These are phyloP conservation scores for Starmerella sp. DNA, from an alignment of 805 yeast genomes.

Conservation along the genomic window DNA sequence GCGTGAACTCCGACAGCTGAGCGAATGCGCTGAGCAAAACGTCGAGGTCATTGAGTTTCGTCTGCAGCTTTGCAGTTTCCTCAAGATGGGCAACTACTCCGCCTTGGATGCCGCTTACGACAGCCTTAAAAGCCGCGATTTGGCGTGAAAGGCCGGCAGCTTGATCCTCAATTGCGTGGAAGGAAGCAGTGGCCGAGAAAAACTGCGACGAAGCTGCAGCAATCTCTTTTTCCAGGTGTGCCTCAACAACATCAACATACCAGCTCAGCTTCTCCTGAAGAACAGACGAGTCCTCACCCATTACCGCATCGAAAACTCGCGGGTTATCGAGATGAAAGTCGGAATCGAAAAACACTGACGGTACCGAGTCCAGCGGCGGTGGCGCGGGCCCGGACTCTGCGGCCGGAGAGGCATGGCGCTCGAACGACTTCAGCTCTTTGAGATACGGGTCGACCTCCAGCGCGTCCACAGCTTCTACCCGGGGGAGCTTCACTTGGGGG, in stretches of 20 bases:
- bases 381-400: slow-evolving; percentile 5
- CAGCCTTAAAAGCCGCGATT: slow-evolving; percentile 37
- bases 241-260: slow-evolving; percentile 76
- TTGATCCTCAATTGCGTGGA: slow-evolving; percentile 44
- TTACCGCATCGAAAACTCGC: slow-evolving; percentile 62
- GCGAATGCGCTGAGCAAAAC: slow-evolving; percentile 38
- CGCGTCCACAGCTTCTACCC: slow-evolving; percentile 37
- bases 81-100: slow-evolving; percentile 15
- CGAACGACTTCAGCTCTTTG: slow-evolving; percentile 32
- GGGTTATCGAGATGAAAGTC: slow-evolving; percentile 82
- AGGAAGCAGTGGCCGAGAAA: slow-evolving; percentile 71
- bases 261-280: slow-evolving; percentile 67
- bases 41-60: slow-evolving; percentile 33
- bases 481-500: slow-evolving; percentile 62
- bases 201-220: slow-evolving; percentile 76
- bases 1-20: slow-evolving; percentile 32
- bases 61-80: slow-evolving; percentile 10
- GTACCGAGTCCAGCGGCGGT: slow-evolving; percentile 37
- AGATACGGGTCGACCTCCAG: slow-evolving; percentile 38
- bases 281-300: slow-evolving; percentile 42
- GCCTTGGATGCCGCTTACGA: slow-evolving; percentile 5
- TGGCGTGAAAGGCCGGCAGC: slow-evolving; percentile 27
- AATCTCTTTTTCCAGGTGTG: slow-evolving; percentile 68
- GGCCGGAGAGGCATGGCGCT: slow-evolving; percentile 11
- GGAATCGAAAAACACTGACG: slow-evolving; percentile 53